phyloP scores from a whole-genome alignment of 345 rosid species.

The Odontarrhena argentea region DNA sequence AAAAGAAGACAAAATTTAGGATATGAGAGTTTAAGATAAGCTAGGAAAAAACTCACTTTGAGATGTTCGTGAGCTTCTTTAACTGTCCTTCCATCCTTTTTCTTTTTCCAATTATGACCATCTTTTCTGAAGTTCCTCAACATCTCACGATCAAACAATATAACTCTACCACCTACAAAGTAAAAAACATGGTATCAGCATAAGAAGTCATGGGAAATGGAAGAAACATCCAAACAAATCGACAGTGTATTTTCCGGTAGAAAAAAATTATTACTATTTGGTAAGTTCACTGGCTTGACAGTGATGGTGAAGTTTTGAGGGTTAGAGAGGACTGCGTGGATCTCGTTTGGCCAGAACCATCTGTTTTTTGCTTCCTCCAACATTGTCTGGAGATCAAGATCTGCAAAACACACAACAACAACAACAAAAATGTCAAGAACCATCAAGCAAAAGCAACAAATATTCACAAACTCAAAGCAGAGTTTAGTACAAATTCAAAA shows the following conservation, averaged over 20 bases:
- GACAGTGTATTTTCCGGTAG: background rate
- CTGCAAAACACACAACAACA: slow-evolving; percentile 46
- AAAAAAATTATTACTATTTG: slow-evolving; percentile 55
- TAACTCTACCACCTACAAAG: slow-evolving; percentile 69
- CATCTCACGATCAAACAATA: slow-evolving; percentile 90
- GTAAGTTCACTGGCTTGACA: slow-evolving; percentile 88
- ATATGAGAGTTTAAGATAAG: slow-evolving; percentile 3
- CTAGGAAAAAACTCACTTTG: slow-evolving; percentile 59
- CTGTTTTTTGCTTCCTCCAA: slow-evolving; percentile 76
- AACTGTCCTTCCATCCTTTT: slow-evolving; percentile 94
- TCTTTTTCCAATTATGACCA: slow-evolving; percentile 99
- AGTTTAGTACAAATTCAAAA: too few species aligned
- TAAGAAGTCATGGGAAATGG: slow-evolving; percentile 1
- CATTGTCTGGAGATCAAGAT: slow-evolving; percentile 68
- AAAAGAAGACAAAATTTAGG: background rate
- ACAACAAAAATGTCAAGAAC: slow-evolving; percentile 14
- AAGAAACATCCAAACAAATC: background rate
- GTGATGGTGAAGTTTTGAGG: slow-evolving; percentile 62
- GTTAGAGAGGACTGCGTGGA: slow-evolving; percentile 79
- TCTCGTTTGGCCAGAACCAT: slow-evolving; percentile 98
- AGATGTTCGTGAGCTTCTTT: slow-evolving; percentile 99
- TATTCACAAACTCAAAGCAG: slow-evolving; percentile 14
- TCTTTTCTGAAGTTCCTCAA: slow-evolving; percentile 96
- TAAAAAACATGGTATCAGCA: background rate
- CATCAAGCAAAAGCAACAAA: slow-evolving; percentile 2